Conservation (phyloP, 2,329 filamentous ascomycete species). For the Trichophyton mentagrophytes region DNA sequence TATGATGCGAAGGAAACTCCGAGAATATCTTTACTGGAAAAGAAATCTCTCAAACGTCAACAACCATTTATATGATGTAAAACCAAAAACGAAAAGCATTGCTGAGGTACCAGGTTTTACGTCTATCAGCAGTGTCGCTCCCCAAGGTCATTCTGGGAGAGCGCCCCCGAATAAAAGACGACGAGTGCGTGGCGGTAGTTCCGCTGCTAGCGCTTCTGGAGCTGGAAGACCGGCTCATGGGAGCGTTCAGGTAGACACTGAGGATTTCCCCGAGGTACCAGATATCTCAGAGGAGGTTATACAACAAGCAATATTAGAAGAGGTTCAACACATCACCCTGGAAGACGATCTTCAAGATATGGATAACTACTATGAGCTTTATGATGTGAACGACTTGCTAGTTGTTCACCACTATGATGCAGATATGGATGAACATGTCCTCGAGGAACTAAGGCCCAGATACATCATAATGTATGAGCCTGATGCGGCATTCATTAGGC, state of each 20-base stretch:
- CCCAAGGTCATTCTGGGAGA: conserved; percentile 24
- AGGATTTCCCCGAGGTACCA: conserved; percentile 70
- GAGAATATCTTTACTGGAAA: conserved; percentile 85
- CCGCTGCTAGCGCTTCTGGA: conserved; percentile 40
- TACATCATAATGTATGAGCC: conserved; percentile 99
- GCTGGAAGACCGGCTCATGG: conserved; percentile 57
- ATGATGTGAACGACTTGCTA: conserved; percentile 78
- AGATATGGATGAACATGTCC: conserved; percentile 89
- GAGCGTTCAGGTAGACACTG: conserved; percentile 59
- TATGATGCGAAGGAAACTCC: conserved; percentile 80
- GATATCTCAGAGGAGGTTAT: conserved; percentile 64
- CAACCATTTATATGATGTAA: conserved; percentile 26
- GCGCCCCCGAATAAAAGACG: conserved; percentile 75
- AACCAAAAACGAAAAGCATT: conserved; percentile 17
- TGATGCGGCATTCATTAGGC: conserved; percentile 81
- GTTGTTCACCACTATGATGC: conserved; percentile 89
- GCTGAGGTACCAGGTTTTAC: background rate
- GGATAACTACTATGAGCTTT: conserved; percentile 84
- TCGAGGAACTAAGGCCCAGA: conserved; percentile 83
- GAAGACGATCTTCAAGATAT: conserved; percentile 75
- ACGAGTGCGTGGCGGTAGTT: conserved; percentile 62
- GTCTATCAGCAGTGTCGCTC: background rate
- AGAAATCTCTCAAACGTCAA: conserved; percentile 77
- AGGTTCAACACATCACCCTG: conserved; percentile 47
- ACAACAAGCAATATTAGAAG: conserved; percentile 60